Percentiles rank a stretch among this genome's conserved stretches.
Evolutionary conservation across 345 rosid species (phyloP).

Genomic region (Reutealis trisperma): DNA sequence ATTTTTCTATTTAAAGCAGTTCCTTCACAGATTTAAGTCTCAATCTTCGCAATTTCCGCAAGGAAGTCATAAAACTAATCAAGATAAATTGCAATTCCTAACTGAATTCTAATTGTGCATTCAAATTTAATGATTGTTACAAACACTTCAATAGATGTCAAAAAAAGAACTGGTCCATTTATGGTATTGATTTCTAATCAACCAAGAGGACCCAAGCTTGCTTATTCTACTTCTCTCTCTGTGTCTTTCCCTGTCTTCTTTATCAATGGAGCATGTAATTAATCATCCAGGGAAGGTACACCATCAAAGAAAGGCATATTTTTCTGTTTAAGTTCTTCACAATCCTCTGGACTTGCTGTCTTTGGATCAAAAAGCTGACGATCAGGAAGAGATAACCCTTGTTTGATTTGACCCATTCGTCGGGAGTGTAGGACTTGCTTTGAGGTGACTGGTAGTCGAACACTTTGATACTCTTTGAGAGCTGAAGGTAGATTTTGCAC

Average conservation of each 20-base stretch:
- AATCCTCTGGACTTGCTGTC: slow-evolving; percentile 33
- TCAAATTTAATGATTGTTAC: no score
- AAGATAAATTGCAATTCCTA: no score
- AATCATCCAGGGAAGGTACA: slow-evolving; percentile 36
- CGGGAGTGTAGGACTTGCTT: slow-evolving; percentile 66
- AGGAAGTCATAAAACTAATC: no score
- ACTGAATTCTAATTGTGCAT: no score
- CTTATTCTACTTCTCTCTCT: no score
- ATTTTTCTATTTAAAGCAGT: no score
- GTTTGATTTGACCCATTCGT: slow-evolving; percentile 60
- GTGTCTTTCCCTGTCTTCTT: neutral
- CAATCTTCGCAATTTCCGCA: no score
- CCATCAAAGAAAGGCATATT: slow-evolving; percentile 54
- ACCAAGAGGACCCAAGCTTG: no score
- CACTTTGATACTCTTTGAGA: slow-evolving; percentile 66
- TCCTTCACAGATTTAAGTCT: no score
- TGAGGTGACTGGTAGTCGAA: slow-evolving; percentile 58
- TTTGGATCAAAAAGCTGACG: slow-evolving; percentile 37
- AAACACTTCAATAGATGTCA: no score
- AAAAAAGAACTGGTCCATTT: no score
- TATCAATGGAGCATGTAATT: slow-evolving; percentile 9
- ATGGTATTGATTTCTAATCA: no score
- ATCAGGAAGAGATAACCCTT: slow-evolving; percentile 50
- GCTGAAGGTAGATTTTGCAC: slow-evolving; percentile 43
- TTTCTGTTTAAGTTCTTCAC: slow-evolving; percentile 53